phyloP scores from a whole-genome alignment of 129 eudicot species.

The Artemisia argyi region DNA sequence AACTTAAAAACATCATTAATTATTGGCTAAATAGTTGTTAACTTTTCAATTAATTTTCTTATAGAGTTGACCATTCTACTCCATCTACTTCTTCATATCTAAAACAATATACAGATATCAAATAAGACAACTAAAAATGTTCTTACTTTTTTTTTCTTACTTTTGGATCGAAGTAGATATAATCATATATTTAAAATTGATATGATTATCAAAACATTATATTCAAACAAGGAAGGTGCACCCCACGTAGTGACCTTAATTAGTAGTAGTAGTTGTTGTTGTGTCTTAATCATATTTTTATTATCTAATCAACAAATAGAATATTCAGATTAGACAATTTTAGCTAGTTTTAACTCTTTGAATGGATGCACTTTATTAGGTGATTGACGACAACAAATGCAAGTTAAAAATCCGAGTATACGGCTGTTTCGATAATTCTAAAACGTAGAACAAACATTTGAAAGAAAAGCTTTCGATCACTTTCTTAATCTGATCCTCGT shows the following conservation, averaged over 20 bases:
- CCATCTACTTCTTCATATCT: neutral
- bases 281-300: neutral
- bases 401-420: neutral
- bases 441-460: neutral
- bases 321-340: neutral
- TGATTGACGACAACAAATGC: neutral
- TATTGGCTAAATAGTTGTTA: neutral
- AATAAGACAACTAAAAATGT: no score
- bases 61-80: neutral
- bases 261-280: neutral
- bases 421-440: neutral
- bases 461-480: neutral
- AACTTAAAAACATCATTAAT: neutral
- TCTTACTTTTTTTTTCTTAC: no score
- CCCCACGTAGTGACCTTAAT: conserved; percentile 19
- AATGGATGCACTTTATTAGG: neutral
- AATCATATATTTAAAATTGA: neutral
- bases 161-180: neutral
- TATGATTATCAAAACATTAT: neutral
- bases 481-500: no score
- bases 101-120: neutral
- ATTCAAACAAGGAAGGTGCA: conserved; percentile 18
- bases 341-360: neutral
- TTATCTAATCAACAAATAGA: neutral
- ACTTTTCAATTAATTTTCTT: neutral